These are phyloP conservation scores for Eucalyptus decipiens DNA, from an alignment of 345 rosid genomes.

Conservation along the genomic window DNA sequence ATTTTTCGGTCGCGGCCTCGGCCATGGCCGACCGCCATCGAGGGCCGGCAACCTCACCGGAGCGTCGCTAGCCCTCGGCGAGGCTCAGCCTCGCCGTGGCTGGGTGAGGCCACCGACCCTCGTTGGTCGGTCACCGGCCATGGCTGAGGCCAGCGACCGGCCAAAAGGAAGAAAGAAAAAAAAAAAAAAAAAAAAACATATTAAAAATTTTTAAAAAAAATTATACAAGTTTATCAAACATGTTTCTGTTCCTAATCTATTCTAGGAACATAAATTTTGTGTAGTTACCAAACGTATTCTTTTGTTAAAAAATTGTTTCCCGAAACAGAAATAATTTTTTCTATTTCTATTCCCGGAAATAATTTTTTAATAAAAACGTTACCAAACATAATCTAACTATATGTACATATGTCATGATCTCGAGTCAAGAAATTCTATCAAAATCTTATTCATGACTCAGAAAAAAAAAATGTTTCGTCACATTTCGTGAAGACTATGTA, in stretches of 20 bases:
- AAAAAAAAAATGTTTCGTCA: not conserved
- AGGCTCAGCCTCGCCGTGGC: accelerated
- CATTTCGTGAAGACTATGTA: not conserved
- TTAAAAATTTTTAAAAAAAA: too few relatives aligned
- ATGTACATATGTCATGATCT: not conserved
- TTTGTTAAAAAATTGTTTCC: accelerated
- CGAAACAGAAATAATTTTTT: accelerated
- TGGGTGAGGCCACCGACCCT: accelerated
- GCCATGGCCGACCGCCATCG: too few relatives aligned
- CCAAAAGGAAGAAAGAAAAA: too few relatives aligned
- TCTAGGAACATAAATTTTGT: accelerated
- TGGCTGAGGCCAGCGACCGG: too few relatives aligned
- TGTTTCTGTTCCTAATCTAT: too few relatives aligned
- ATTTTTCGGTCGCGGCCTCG: too few relatives aligned
- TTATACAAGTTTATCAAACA: too few relatives aligned
- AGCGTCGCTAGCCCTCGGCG: too few relatives aligned
- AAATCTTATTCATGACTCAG: not conserved
- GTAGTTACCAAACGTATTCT: accelerated
- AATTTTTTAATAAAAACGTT: too few relatives aligned
- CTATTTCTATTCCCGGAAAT: accelerated
- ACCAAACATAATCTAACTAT: not conserved
- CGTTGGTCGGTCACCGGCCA: accelerated
- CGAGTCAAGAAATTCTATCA: not conserved
- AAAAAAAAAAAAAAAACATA: too few relatives aligned
- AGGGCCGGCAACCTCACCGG: too few relatives aligned